These are phyloP conservation scores for Leptographium galeiforme DNA, from an alignment of 2,329 filamentous ascomycete species.

Conservation along the genomic window DNA sequence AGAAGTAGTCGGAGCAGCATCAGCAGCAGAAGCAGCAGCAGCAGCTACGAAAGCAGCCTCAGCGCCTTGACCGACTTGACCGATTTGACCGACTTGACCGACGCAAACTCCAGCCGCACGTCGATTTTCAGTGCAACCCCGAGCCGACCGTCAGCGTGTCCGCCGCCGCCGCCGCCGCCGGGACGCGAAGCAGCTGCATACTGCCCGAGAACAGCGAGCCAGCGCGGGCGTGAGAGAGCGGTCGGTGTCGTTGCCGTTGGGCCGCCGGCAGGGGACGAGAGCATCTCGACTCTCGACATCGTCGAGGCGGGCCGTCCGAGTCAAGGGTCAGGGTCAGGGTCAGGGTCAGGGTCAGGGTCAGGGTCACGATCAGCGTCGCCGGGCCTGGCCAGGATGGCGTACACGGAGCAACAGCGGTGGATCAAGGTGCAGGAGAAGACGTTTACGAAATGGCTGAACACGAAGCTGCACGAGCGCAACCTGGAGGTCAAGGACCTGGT, in stretches of 20 bases:
- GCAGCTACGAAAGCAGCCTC: background rate
- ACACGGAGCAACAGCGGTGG: conserved; percentile 52
- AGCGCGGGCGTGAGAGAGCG: conserved; percentile 14
- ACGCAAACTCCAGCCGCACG: too few relatives aligned
- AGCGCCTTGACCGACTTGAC: background rate
- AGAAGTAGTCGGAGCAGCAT: conserved; percentile 1
- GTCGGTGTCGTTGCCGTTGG: background rate
- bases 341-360: too few relatives aligned
- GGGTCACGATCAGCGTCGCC: background rate
- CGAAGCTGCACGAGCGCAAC: conserved; percentile 69
- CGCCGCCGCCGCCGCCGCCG: conserved; percentile 17
- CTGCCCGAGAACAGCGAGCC: conserved; percentile 32
- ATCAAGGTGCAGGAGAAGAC: conserved; percentile 91
- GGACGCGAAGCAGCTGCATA: conserved; percentile 36
- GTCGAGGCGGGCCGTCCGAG: background rate
- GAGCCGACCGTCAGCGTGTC: background rate
- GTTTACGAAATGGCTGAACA: conserved; percentile 99
- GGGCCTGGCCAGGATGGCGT: conserved; percentile 44
- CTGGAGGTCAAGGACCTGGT: conserved; percentile 80
- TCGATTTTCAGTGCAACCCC: background rate
- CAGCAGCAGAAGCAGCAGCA: background rate
- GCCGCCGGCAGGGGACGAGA: conserved; percentile 9
- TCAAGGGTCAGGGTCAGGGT: too few relatives aligned
- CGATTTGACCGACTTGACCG: too few relatives aligned
- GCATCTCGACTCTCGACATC: background rate